These are phyloP conservation scores for Trichosporon ovoides DNA, from an alignment of 1,284 basidiomycete species.

Conservation along the genomic window DNA sequence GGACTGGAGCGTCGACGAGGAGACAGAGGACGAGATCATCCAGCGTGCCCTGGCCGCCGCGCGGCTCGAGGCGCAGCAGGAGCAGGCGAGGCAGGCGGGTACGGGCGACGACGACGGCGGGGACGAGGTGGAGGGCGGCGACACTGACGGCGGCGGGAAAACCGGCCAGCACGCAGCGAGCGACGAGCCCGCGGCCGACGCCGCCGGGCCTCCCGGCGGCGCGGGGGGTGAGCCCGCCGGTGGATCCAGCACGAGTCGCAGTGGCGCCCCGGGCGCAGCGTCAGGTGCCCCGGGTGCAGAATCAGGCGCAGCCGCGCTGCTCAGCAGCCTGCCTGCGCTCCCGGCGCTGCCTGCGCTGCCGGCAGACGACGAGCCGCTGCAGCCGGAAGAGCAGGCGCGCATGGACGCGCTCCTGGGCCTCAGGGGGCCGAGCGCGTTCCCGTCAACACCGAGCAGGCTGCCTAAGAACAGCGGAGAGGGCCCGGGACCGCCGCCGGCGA, in stretches of 20 bases:
- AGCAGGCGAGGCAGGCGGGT: background rate
- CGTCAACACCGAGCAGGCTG: conserved; percentile 14
- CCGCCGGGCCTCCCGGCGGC: too few relatives aligned
- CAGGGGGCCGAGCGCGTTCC: conserved; percentile 20
- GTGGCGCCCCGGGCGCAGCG: too few relatives aligned
- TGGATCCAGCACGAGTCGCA: too few relatives aligned
- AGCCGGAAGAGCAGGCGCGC: conserved; percentile 20
- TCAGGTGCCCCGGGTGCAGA: too few relatives aligned
- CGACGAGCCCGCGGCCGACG: background rate
- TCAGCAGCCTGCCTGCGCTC: conserved; percentile 2
- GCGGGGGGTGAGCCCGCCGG: too few relatives aligned
- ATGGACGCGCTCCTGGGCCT: conserved; percentile 33
- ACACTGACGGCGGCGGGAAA: background rate
- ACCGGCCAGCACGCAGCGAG: too few relatives aligned
- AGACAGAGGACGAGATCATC: conserved; percentile 35
- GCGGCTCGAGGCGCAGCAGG: conserved; percentile 14
- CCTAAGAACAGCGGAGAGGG: conserved; percentile 7
- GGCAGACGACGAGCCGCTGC: conserved; percentile 15
- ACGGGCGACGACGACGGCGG: background rate
- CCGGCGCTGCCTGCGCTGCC: conserved; percentile 8
- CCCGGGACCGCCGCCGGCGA: conserved; percentile 17
- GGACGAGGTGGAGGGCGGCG: background rate
- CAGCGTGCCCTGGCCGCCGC: conserved; percentile 33
- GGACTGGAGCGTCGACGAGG: conserved; percentile 1
- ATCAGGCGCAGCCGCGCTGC: too few relatives aligned